Conservation (phyloP, 2,329 filamentous ascomycete species). For the Aspergillus melleus region DNA sequence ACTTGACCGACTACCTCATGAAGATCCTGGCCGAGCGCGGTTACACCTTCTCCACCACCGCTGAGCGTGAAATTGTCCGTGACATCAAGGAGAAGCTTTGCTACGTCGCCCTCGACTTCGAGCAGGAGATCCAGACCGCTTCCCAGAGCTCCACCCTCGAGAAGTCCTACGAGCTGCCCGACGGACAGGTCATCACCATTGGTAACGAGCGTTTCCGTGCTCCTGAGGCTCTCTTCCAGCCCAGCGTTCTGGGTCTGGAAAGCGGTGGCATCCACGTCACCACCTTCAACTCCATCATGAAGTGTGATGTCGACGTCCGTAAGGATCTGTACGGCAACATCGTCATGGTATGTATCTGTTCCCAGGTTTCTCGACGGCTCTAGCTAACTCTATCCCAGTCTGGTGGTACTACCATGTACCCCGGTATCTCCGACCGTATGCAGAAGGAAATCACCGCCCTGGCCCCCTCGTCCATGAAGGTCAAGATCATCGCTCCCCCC, state of each 20-base stretch:
- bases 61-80: constrained; percentile 99
- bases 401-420: constrained; percentile 99
- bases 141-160: constrained; percentile 98
- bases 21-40: constrained; percentile 99
- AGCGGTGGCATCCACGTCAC: constrained; percentile 98
- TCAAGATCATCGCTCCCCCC: constrained; percentile 99
- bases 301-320: constrained; percentile 99
- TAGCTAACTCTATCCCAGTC: constrained; percentile 59
- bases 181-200: constrained; percentile 99
- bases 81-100: constrained; percentile 99
- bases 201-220: constrained; percentile 99
- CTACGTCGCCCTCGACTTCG: constrained; percentile 99
- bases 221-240: constrained; percentile 99
- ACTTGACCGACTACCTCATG: constrained; percentile 99
- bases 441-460: constrained; percentile 99
- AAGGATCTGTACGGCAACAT: constrained; percentile 99
- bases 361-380: constrained; percentile 15
- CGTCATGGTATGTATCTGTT: constrained; percentile 84
- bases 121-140: constrained; percentile 99
- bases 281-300: constrained; percentile 99
- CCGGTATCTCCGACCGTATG: constrained; percentile 99
- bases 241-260: constrained; percentile 96
- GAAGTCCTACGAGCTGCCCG: constrained; percentile 99
- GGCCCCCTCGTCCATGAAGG: constrained; percentile 99
- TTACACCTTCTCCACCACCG: constrained; percentile 99